Evolutionary conservation across 2,329 filamentous ascomycete species (phyloP), one percentile per base, ranked within the genome.

Genomic region (Arthrobotrys conoides): DNA sequence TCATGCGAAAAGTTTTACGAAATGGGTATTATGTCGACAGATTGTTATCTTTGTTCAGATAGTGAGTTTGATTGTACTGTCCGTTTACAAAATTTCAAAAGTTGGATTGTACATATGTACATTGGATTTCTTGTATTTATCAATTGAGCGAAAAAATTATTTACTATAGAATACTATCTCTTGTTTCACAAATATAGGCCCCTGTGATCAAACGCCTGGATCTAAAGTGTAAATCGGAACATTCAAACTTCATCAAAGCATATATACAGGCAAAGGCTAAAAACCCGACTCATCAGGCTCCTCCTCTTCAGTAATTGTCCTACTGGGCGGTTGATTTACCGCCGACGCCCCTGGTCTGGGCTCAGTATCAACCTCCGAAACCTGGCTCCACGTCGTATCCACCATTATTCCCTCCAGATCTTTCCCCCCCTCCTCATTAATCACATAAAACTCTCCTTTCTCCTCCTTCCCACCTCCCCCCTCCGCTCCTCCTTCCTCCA

Each of bases 311-410:
- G 36, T 38, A 30, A 59, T 59, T 5, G 53, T 59, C 5, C 30
- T 22, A 22, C 53, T 38, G 1, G 53, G 53, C 2, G 53, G 30
- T 3, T 38, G 53, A 36, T 38, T 38, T 22, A 22, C 38, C 53
- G 30, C 53, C 9, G 30, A 38, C 16, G 24, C 53, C 2, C 53
- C 53, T n/a, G n/a, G 30, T 27, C 18, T 27, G 2, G 1, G 22
- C 16, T 57, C 55, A 3, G 61, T 18, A 63, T 68, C 61, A 8
- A 41, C 18, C n/a, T 77, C 73, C 4, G 59, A 46, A 57, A 77
- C 68, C 24, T 71, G 73, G 36, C 53, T 71, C 67, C 49, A 71
- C 3, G 67, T 77, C 2, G 73, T 71, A 22, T 71, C 30, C 0
- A 71, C 67, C 59, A 67, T 41, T 3, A 71, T 77, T 2, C 61